Base-by-base conservation (phyloP, 225 moss, liverwort and hornwort species). In the Asterella californica region DNA sequence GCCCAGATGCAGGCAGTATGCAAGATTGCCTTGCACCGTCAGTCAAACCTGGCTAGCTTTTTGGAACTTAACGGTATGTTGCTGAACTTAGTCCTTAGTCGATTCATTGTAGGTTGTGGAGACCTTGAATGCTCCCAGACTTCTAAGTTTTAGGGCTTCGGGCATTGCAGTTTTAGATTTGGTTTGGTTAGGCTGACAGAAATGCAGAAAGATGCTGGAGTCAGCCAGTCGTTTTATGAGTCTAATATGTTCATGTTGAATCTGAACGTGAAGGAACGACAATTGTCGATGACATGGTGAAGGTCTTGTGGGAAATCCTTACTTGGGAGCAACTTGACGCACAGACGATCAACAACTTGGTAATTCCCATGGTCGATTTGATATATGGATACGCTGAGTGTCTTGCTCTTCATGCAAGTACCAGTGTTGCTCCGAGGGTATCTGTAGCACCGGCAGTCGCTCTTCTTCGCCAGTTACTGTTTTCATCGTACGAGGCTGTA, bases 331-430 rank as follows among this genome's bases (percentile, higher is more conserved):
- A 95, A 81, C 92, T 95, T 70, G 99, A 95, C 83, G 95, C 99
- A 54, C 99, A 95, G 80, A 91, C 93, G 69, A 89, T 99, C 38
- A 99, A 99, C 87, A 99, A 90, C 80, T 89, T 99, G 66, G 99
- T 99, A 63, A 99, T 95, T 83, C 93, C 92, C 34, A 94, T 95
- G 93, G 99, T 99, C 47, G 95, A 99, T 80, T 88, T 99, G 74
- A 91, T 99, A 76, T 99, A 95, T 83, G 93, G 95, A 70, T 99
- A 89, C 84, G 92, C 99, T 14, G 99, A 99, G 85, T 99, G 99
- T 78, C 93, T 99, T 69, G 89, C 93, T 22, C 83, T 90, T 79
- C 95, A 92, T 83, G 82, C 75, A 75, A 87, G 84, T 72, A 88
- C 82, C 64, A 87, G 81, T 66, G 88, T 86, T 49, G 86, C 85